Evolutionary conservation across 345 rosid species (phyloP).

Genomic region (Lepidium aucheri): DNA sequence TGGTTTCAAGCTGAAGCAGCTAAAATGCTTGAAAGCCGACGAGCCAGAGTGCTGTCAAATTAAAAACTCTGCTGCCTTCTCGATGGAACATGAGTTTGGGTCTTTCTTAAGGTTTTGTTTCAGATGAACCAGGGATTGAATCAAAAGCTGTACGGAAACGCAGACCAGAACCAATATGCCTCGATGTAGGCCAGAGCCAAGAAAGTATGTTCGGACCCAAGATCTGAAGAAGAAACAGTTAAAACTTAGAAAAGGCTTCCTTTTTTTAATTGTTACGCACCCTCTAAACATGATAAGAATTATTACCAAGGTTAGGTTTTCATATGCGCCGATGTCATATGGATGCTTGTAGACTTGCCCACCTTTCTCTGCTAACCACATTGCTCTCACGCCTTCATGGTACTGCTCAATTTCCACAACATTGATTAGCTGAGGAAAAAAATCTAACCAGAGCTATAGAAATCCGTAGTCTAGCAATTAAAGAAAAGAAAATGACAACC

Average conservation of each 20-base stretch:
- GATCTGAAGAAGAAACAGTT: conserved; percentile 39
- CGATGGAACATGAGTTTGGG: neutral
- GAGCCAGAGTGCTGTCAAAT: conserved; percentile 1
- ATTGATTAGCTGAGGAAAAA: neutral
- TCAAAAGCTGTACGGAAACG: conserved; percentile 62
- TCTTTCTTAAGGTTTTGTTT: conserved; percentile 16
- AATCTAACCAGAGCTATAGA: neutral
- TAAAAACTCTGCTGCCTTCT: conserved; percentile 3
- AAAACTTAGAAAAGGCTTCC: neutral
- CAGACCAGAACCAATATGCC: conserved; percentile 68
- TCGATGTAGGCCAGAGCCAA: conserved; percentile 70
- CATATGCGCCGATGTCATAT: conserved; percentile 64
- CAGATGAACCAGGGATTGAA: conserved; percentile 19
- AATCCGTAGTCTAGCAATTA: neutral
- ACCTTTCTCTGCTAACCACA: conserved; percentile 94
- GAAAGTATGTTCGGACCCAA: conserved; percentile 65
- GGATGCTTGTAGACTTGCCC: conserved; percentile 80
- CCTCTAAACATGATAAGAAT: neutral
- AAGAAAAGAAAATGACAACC: conserved; percentile 33
- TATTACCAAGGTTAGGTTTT: conserved; percentile 60
- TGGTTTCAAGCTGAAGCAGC: conserved; percentile 8
- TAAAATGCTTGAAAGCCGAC: neutral
- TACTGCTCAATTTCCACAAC: conserved; percentile 38
- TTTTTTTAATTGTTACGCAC: neutral
- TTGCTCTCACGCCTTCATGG: conserved; percentile 91